A percentile compares a stretch with the other conserved stretches of the same genome.
These are phyloP conservation scores for Exophiala lecanii-corni DNA, from an alignment of 2,329 filamentous ascomycete genomes.

Conservation along the genomic window DNA sequence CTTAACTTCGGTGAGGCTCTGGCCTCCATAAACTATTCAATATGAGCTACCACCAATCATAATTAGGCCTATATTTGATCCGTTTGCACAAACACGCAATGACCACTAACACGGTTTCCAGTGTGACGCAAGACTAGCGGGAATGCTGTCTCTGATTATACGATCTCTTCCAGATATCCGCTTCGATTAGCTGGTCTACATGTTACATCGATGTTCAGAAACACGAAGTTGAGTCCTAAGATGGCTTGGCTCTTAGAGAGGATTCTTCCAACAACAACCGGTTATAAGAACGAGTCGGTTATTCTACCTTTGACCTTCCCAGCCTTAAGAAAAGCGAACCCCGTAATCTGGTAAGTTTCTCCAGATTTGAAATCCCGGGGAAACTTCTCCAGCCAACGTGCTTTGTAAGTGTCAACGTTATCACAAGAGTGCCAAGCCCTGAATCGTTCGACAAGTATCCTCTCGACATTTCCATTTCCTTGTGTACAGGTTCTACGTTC, in stretches of 20 bases:
- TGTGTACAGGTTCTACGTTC: background rate
- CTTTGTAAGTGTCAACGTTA: background rate
- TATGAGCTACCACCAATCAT: background rate
- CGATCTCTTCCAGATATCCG: background rate
- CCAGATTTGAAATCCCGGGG: background rate
- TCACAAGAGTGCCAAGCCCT: background rate
- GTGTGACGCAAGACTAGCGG: background rate
- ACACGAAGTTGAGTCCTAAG: background rate
- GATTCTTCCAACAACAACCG: background rate
- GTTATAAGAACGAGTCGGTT: background rate
- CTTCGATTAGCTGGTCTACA: background rate
- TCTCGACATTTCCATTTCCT: background rate
- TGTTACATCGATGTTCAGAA: background rate
- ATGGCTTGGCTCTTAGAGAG: background rate
- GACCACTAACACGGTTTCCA: background rate
- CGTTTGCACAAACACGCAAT: background rate
- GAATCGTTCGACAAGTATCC: background rate
- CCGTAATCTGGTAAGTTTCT: background rate
- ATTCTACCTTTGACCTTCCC: conserved; percentile 1
- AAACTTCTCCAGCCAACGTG: conserved; percentile 1
- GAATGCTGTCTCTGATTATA: background rate
- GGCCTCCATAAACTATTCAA: background rate
- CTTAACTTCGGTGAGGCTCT: background rate
- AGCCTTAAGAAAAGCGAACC: background rate
- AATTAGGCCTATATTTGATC: conserved; percentile 1